A percentile compares a stretch with the other conserved stretches of the same genome.
These are phyloP conservation scores for Termitomyces sp. DNA, from an alignment of 768 basidiomycete genomes.

Conservation along the genomic window DNA sequence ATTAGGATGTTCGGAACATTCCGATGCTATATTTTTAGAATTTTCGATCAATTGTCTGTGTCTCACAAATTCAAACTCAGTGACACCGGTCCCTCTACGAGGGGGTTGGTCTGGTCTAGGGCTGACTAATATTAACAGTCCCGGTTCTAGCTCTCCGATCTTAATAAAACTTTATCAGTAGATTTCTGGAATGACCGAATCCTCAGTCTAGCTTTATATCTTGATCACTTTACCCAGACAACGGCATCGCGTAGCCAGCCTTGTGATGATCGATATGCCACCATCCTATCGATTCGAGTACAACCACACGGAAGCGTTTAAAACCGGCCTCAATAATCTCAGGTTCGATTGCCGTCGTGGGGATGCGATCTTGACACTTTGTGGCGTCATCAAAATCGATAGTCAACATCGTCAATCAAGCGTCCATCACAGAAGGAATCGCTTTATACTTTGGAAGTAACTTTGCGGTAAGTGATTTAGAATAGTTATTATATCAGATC, in stretches of 20 bases:
- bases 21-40: neutral
- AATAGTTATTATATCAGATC: neutral
- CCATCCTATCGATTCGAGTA: neutral
- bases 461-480: neutral
- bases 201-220: neutral
- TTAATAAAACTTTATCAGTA: too few species aligned
- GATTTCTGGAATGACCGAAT: neutral
- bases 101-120: too few species aligned
- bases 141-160: too few species aligned
- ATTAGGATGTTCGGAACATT: neutral
- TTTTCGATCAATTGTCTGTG: neutral
- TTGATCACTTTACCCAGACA: neutral
- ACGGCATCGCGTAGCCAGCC: neutral
- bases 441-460: neutral
- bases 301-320: neutral
- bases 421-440: neutral
- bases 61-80: neutral
- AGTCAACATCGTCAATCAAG: neutral
- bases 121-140: too few species aligned
- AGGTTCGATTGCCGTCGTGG: neutral
- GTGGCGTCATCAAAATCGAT: constrained; percentile 1
- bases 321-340: neutral
- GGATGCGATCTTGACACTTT: neutral
- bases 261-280: neutral
- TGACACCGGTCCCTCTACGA: neutral